Conservation (phyloP, 208 protist species). For the Leishmania braziliensis region DNA sequence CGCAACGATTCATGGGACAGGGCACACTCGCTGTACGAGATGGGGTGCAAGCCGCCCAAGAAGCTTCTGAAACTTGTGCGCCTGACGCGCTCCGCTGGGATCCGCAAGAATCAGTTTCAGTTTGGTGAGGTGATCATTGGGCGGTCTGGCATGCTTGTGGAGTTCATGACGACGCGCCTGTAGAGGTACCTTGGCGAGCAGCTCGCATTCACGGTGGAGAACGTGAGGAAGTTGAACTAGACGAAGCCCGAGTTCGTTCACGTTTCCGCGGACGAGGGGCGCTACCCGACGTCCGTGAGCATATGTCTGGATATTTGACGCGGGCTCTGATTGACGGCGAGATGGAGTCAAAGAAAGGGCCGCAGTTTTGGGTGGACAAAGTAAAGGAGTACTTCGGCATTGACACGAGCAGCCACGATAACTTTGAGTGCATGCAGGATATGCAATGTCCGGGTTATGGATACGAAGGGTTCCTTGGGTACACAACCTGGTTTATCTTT, state of each 20-base stretch:
- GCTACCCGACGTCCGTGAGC: conserved; percentile 89
- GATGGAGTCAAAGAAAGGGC: conserved; percentile 70
- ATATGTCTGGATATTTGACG: conserved; percentile 88
- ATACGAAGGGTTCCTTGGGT: conserved; percentile 85
- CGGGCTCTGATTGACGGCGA: conserved; percentile 80
- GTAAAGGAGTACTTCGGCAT: conserved; percentile 87
- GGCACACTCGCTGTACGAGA: conserved; percentile 86
- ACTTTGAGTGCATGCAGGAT: conserved; percentile 82
- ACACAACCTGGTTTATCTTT: conserved; percentile 73
- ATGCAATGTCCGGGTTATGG: conserved; percentile 73
- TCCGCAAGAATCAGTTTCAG: conserved; percentile 88
- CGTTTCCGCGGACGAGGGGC: conserved; percentile 86
- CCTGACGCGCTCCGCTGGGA: conserved; percentile 54
- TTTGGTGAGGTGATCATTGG: conserved; percentile 77
- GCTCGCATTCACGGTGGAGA: conserved; percentile 48
- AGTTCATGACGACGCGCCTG: conserved; percentile 56
- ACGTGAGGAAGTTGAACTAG: conserved; percentile 52
- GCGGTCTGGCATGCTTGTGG: conserved; percentile 48
- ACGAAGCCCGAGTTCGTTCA: conserved; percentile 75
- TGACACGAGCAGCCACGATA: conserved; percentile 62
- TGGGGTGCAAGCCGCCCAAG: conserved; percentile 53
- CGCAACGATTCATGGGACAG: conserved; percentile 76
- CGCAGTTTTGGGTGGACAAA: conserved; percentile 73
- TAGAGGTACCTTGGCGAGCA: conserved; percentile 56
- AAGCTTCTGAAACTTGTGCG: conserved; percentile 57